Conservation (phyloP, 768 basidiomycete genomes). For the Boletus rubescentipes region DNA sequence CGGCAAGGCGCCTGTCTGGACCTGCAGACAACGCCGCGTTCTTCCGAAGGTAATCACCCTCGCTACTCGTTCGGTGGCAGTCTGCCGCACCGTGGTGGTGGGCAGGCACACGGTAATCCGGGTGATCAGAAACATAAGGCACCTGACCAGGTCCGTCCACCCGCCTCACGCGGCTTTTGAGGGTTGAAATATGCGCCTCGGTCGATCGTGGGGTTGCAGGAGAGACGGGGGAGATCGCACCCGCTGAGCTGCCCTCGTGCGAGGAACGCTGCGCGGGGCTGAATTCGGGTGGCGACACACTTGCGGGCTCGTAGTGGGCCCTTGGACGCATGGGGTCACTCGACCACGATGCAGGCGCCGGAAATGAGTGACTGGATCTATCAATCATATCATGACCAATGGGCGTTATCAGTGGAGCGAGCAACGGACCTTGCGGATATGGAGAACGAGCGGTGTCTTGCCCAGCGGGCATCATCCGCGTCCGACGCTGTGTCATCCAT, state of each 20-base stretch:
- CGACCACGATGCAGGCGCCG: constrained; percentile 28
- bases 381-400: constrained; percentile 3
- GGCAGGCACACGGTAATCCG: constrained; percentile 14
- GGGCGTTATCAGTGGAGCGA: background rate
- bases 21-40: constrained; percentile 17
- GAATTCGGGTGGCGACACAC: constrained; percentile 17
- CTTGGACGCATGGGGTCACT: constrained; percentile 17
- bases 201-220: constrained; percentile 55
- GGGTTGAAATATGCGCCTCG: constrained; percentile 15
- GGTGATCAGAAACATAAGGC: constrained; percentile 9
- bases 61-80: constrained; percentile 10
- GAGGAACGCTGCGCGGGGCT: constrained; percentile 31
- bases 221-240: constrained; percentile 49
- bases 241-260: constrained; percentile 47
- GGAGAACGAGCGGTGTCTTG: constrained; percentile 45
- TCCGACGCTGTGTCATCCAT: constrained; percentile 44
- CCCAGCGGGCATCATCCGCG: constrained; percentile 30
- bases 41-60: constrained; percentile 14
- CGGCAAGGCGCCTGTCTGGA: constrained; percentile 24
- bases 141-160: constrained; percentile 11
- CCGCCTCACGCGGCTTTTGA: constrained; percentile 13
- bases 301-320: constrained; percentile 16
- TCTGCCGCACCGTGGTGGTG: constrained; percentile 8
- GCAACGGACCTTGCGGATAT: constrained; percentile 35
- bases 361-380: constrained; percentile 20